Base-by-base conservation (phyloP, 2,329 filamentous ascomycete species). In the Didymella pinodella region DNA sequence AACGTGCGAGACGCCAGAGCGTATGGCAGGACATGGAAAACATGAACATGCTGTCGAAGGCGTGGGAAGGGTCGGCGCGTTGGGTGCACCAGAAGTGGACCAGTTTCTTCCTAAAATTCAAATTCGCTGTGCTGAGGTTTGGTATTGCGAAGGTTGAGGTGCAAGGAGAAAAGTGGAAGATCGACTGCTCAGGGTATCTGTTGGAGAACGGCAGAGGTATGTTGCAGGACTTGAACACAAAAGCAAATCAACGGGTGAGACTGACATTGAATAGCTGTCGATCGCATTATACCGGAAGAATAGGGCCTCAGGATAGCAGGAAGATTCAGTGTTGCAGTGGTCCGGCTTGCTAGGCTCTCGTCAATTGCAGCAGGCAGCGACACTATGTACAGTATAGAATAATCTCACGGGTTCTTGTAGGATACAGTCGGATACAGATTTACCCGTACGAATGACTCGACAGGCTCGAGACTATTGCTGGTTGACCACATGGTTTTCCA, bases 21-120 rank as follows among this genome's bases (percentile, higher is more conserved):
- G 55, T 76, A 3, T 67, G 61, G 45, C 62, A 73, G 14, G 73
- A 67, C n/a, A 49, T 76, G 41, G 69, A 61, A 28, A 59, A 65
- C 7, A 55, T 69, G 59, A 70, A 65, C n/a, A 64, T 73, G 16
- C 14, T 67, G 3, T 44, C 54, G 2, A 65, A 66, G 16, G 45
- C 58, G 0, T 74, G 72, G 72, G 72, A 75, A 47, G 61, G 70
- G 0, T 63, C 64, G 0, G 73, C 71, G 7, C 69, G 74, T 10
- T 74, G 68, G 63, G 62, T 75, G 8, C 67, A 76, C 45, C 72
- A 76, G 53, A 75, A 72, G 50, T 75, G 72, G 72, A 75, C 70
- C 8, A 72, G 68, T 22, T 76, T 76, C 64, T 76, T 76, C 44
- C 48, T 73, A 31, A 64, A 60, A 10, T 76, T 76, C 64, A 76